Evolutionary conservation across 805 yeast genomes (phyloP), one percentile per base, ranked within the genome.

Genomic region (Starmerella bacillaris): DNA sequence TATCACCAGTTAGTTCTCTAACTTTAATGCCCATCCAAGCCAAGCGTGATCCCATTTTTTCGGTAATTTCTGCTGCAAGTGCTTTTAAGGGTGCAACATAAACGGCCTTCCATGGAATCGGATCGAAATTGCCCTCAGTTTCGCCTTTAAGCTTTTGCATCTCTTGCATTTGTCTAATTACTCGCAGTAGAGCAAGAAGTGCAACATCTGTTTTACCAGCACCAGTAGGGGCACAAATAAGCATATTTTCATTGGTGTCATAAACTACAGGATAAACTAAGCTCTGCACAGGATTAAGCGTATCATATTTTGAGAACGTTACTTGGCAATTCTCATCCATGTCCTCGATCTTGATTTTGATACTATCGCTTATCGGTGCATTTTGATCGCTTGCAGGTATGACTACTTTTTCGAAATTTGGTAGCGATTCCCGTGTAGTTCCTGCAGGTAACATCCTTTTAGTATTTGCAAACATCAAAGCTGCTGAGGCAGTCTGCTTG

Each of bases 141-240:
- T 5, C 7, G 20, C 19, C 31, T 9, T n/a, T 20, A 8, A n/a
- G n/a, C n/a, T n/a, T n/a, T n/a, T n/a, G n/a, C n/a, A n/a, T n/a
- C 19, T 20, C 7, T 9, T 12, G 35, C 19, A 24, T 6, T 7
- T 26, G n/a, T 14, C 18, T 69, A 11, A 86, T 74, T 0, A 89
- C 70, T 48, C 78, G 86, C 35, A 84, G 59, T 42, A 84, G 72
- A 0, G 94, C 63, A 26, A 84, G 59, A 39, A 84, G 56, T 0
- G 95, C 95, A 19, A 84, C 86, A 55, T 84, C 94, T 0, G 95
- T 84, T 52, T 84, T 84, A 68, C 95, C 95, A 4, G 95, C 94
- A 65, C 95, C 95, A 0, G 95, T 84, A 1, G 95, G 95, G 0
- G 95, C 94, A 70, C 95, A 84, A 4, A 84, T 82, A 34, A 84